These are phyloP conservation scores for Vitis labrusca DNA, from an alignment of 164 flowering plant genomes.

Conservation along the genomic window DNA sequence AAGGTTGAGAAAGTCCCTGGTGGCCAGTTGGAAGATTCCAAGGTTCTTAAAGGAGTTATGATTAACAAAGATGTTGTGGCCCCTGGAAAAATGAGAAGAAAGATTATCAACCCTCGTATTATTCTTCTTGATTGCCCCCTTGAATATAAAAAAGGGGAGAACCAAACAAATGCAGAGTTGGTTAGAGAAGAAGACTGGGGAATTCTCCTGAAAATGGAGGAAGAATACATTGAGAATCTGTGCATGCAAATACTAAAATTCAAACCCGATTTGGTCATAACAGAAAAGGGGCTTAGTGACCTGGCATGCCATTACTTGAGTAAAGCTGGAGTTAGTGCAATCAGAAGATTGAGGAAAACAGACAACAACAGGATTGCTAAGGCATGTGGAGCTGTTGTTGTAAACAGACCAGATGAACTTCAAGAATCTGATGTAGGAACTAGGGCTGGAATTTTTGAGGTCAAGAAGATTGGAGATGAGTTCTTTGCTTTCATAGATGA, in stretches of 20 bases:
- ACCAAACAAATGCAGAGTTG: conserved; percentile 96
- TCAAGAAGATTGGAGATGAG: conserved; percentile 95
- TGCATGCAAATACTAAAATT: conserved; percentile 80
- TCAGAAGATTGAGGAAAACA: conserved; percentile 87
- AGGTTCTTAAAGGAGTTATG: conserved; percentile 92
- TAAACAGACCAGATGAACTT: conserved; percentile 91
- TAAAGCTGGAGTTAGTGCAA: conserved; percentile 93
- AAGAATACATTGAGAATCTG: conserved; percentile 79
- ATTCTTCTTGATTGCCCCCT: conserved; percentile 91
- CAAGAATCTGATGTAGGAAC: conserved; percentile 97
- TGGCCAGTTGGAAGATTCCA: conserved; percentile 92
- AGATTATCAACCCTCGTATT: conserved; percentile 83
- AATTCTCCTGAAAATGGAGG: conserved; percentile 80
- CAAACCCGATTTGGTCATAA: conserved; percentile 91
- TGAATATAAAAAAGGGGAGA: conserved; percentile 97
- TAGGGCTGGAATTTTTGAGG: conserved; percentile 93
- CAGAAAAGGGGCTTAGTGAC: conserved; percentile 96
- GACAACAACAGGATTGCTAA: conserved; percentile 97
- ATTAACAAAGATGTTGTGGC: conserved; percentile 93
- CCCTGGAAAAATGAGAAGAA: conserved; percentile 97
- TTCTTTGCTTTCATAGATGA: conserved; percentile 85
- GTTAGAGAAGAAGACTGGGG: conserved; percentile 93
- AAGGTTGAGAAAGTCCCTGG: conserved; percentile 97
- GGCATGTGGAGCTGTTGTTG: conserved; percentile 96
- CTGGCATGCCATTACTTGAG: conserved; percentile 91